Evolutionary conservation across 371 early-diverging fungal species (phyloP), one percentile per base, ranked within the genome.

Genomic region (Rhizomucor pusillus): DNA sequence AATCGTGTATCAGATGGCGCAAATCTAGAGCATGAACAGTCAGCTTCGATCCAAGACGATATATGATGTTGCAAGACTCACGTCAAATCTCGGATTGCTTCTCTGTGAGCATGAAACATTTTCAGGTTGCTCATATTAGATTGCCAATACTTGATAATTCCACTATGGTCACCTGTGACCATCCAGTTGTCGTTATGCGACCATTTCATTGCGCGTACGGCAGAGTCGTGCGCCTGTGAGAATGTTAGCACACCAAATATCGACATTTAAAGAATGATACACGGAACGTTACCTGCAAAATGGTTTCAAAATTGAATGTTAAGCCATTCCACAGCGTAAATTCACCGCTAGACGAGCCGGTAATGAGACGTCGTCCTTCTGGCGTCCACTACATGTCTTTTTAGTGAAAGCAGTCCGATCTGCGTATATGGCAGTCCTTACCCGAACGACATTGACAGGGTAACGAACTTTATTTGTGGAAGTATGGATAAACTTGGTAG

Each of bases 271-370:
- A 54, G 18, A 7, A 13, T 41, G 14, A n/a, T n/a, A n/a, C n/a
- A n/a, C n/a, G 5, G 39, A 39, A 35, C 13, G 40, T 63, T 63
- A 89, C 94, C 82, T 99, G 98, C 57, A 99, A 71, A 66, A 99
- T 99, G 1, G 99, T 99, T 65, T 99, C 99, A 75, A 99, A 99
- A 66, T 99, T 99, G 66, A 99, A 99, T 0, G 95, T 94, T 35
- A 97, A 80, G 5, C 99, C 99, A 68, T 98, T 99, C 99, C 99
- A 99, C 39, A 99, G 74, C 0, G 99, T 99, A 59, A 99, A 98
- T 76, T 99, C 99, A 6, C 99, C 99, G 62, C 91, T 92, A 0
- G 95, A 89, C 1, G 95, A 92, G 0, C 99, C 99, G 2, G 99
- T 97, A 29, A 99, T 92, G 16, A 99, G 75, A 47, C 99, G 89